Percentiles rank a stretch among this genome's conserved stretches.
Evolutionary conservation across 2,329 filamentous ascomycete species (phyloP).

Genomic region (Diaporthe sp.): DNA sequence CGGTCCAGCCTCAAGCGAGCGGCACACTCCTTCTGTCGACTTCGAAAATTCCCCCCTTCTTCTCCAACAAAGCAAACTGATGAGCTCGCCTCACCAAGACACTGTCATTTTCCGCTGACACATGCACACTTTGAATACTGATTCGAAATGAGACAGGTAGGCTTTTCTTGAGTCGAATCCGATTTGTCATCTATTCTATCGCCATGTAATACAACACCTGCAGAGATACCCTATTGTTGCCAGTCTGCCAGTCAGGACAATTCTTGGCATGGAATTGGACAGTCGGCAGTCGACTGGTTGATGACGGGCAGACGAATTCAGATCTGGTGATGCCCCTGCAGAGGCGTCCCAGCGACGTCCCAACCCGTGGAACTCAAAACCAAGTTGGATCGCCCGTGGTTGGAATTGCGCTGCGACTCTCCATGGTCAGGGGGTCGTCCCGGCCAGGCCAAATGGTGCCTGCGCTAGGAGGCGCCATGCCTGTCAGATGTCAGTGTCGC

Average conservation of each 20-base stretch:
- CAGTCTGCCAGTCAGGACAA: neutral
- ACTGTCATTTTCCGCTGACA: neutral
- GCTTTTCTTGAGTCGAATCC: neutral
- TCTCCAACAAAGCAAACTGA: neutral
- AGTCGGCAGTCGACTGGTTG: too few species aligned
- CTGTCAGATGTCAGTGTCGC: slow-evolving; percentile 24
- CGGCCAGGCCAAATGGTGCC: neutral
- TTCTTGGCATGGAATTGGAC: too few species aligned
- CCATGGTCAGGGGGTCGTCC: neutral
- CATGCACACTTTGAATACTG: neutral
- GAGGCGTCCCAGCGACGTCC: too few species aligned
- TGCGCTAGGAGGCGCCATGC: slow-evolving; percentile 22
- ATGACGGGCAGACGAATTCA: slow-evolving; percentile 1
- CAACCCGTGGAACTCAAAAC: slow-evolving; percentile 11
- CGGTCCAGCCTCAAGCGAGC: neutral
- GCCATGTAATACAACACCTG: neutral
- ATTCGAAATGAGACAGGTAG: neutral
- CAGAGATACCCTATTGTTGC: neutral
- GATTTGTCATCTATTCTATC: neutral
- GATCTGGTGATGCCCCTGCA: neutral
- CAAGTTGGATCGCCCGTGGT: slow-evolving; percentile 28
- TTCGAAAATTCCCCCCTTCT: neutral
- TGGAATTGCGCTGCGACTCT: neutral
- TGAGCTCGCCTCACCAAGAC: neutral
- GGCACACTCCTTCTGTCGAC: neutral